Conservation (phyloP, 1,284 basidiomycete species). For the Naganishia sp. region DNA sequence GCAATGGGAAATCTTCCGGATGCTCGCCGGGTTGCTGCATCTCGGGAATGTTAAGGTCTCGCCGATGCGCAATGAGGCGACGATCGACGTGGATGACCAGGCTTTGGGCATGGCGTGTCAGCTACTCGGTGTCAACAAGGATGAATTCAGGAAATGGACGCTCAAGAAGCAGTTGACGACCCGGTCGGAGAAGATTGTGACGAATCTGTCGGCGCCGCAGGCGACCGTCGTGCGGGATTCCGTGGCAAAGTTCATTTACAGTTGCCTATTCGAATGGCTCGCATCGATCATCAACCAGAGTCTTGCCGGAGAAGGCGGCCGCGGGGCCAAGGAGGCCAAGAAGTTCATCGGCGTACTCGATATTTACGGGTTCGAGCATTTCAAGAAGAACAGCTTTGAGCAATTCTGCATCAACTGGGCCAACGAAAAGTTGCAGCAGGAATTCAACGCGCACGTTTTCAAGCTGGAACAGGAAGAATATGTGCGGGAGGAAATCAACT, state of each 20-base stretch:
- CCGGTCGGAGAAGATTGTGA: conserved; percentile 92
- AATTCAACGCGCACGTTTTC: conserved; percentile 98
- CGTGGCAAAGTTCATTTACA: conserved; percentile 98
- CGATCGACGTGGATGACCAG: conserved; percentile 80
- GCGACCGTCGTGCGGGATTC: conserved; percentile 95
- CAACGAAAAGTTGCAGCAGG: conserved; percentile 76
- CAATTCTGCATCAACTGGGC: conserved; percentile 99
- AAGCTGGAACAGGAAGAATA: conserved; percentile 99
- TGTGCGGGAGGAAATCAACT: conserved; percentile 95
- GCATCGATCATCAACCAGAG: conserved; percentile 96
- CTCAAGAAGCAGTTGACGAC: conserved; percentile 97
- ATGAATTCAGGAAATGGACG: conserved; percentile 99
- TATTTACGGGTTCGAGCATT: conserved; percentile 91
- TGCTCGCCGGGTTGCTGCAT: conserved; percentile 90
- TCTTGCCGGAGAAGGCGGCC: conserved; percentile 83
- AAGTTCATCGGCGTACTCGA: conserved; percentile 99
- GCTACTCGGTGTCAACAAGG: conserved; percentile 83
- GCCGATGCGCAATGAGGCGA: conserved; percentile 74
- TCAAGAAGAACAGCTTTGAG: conserved; percentile 98
- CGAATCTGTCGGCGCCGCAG: conserved; percentile 78
- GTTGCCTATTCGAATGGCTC: conserved; percentile 95
- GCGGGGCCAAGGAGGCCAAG: conserved; percentile 79
- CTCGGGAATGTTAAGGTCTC: conserved; percentile 94
- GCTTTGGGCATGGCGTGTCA: conserved; percentile 78
- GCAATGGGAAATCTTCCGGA: conserved; percentile 96